Evolutionary conservation across 148 eudicot species (phyloP).

Genomic region (Rhododendron henanense): DNA sequence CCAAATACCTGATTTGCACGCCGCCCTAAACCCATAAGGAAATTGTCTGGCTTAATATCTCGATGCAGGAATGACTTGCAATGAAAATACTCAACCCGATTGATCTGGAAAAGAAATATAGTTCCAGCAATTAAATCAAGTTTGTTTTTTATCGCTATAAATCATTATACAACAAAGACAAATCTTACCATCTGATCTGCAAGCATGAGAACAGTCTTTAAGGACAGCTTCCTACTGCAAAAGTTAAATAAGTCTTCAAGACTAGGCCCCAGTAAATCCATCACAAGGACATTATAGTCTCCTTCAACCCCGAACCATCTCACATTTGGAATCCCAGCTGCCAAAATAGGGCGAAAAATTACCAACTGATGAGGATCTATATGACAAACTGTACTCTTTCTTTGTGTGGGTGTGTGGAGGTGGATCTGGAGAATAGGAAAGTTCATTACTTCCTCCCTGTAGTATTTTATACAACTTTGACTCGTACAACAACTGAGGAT

Average conservation of each 20-base stretch:
- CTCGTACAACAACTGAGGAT: slow-evolving; percentile 81
- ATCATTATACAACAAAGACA: background rate
- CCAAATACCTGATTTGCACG: slow-evolving; percentile 88
- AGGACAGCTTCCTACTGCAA: slow-evolving; percentile 86
- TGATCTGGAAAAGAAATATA: slow-evolving; percentile 50
- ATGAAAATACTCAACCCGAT: slow-evolving; percentile 90
- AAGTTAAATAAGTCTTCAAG: slow-evolving; percentile 92
- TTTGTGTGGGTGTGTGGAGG: background rate
- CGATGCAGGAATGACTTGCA: slow-evolving; percentile 92
- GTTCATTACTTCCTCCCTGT: slow-evolving; percentile 84
- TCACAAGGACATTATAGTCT: slow-evolving; percentile 90
- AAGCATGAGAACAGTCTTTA: slow-evolving; percentile 97
- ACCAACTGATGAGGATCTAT: slow-evolving; percentile 9
- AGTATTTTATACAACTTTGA: slow-evolving; percentile 79
- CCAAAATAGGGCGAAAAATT: slow-evolving; percentile 17
- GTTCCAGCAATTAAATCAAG: background rate
- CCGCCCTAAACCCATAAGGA: slow-evolving; percentile 97
- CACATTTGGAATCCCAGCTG: slow-evolving; percentile 92
- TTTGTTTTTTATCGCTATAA: background rate
- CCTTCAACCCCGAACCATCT: slow-evolving; percentile 97
- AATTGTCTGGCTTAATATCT: slow-evolving; percentile 97
- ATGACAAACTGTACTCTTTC: background rate
- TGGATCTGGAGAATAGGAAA: slow-evolving; percentile 10
- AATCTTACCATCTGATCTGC: slow-evolving; percentile 92
- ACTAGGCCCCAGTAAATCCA: slow-evolving; percentile 96